These are phyloP conservation scores for Voacanga thouarsii DNA, from an alignment of 257 asterid species.

Conservation along the genomic window DNA sequence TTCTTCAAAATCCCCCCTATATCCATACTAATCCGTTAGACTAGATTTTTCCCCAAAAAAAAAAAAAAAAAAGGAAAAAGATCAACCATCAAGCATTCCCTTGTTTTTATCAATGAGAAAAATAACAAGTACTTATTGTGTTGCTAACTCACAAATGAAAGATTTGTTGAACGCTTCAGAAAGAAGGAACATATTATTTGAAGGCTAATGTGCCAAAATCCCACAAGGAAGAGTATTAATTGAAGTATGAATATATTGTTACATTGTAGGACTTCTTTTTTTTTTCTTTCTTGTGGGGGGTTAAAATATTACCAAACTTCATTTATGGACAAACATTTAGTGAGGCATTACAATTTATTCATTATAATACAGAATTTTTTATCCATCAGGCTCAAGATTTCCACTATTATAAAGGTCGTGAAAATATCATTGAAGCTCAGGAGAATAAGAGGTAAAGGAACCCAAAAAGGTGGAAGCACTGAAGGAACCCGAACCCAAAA, in stretches of 20 bases:
- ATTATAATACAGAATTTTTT: not conserved
- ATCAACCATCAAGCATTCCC: not conserved
- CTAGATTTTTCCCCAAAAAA: not conserved
- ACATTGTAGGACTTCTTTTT: not conserved
- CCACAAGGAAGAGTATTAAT: not conserved
- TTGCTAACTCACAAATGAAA: not conserved
- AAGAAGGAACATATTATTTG: not conserved
- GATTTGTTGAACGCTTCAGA: not conserved
- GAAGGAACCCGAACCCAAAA: too few relatives aligned
- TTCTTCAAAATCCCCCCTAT: constrained; percentile 72
- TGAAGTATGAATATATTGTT: not conserved
- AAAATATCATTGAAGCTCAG: not conserved
- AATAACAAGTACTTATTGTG: not conserved
- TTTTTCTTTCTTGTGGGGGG: not conserved
- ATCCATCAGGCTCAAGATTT: not conserved
- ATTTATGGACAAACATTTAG: not conserved
- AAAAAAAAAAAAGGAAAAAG: too few relatives aligned
- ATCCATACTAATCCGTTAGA: constrained; percentile 8
- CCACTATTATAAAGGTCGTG: not conserved
- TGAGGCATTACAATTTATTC: not conserved
- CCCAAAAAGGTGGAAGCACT: too few relatives aligned
- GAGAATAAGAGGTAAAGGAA: not conserved
- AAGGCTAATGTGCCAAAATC: not conserved
- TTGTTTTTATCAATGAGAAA: not conserved
- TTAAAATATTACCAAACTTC: not conserved